Percentiles rank a stretch among this genome's conserved stretches.
These are phyloP conservation scores for Termitomyces eurrhizus DNA, from an alignment of 768 basidiomycete genomes.

Conservation along the genomic window DNA sequence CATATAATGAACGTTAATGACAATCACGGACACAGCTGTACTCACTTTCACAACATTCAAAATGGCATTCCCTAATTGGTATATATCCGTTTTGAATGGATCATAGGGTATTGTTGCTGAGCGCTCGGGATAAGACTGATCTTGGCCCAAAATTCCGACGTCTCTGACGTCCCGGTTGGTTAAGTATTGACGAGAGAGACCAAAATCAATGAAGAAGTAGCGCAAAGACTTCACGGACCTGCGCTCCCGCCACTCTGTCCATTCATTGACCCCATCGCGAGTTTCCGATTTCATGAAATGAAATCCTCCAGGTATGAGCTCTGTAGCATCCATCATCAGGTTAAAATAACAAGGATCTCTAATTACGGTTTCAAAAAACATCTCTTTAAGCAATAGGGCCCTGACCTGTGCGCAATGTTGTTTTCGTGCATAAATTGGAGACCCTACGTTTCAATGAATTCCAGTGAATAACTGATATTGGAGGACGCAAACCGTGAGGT, in stretches of 20 bases:
- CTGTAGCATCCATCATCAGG: background rate
- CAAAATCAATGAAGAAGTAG: background rate
- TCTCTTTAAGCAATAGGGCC: background rate
- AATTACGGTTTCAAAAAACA: too few relatives aligned
- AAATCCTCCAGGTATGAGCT: constrained; percentile 15
- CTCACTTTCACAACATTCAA: background rate
- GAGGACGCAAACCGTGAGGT: background rate
- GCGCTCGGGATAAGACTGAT: constrained; percentile 29
- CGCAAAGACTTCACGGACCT: background rate
- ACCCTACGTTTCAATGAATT: background rate
- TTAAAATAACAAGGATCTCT: constrained; percentile 16
- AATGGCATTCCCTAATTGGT: background rate
- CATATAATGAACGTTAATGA: background rate
- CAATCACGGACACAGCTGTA: background rate
- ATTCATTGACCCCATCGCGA: constrained; percentile 11
- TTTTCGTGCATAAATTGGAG: constrained; percentile 20
- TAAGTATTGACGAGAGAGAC: constrained; percentile 16
- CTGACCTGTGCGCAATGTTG: constrained; percentile 19
- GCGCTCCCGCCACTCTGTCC: background rate
- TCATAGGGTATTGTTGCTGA: constrained; percentile 19
- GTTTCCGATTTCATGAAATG: constrained; percentile 19
- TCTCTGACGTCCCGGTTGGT: constrained; percentile 19
- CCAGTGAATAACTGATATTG: background rate
- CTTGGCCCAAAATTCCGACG: constrained; percentile 32
- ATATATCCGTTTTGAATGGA: constrained; percentile 39